Evolutionary conservation across 2,329 filamentous ascomycete genomes (phyloP), one percentile per base, ranked within the genome.

Genomic region (Alternaria sp.): DNA sequence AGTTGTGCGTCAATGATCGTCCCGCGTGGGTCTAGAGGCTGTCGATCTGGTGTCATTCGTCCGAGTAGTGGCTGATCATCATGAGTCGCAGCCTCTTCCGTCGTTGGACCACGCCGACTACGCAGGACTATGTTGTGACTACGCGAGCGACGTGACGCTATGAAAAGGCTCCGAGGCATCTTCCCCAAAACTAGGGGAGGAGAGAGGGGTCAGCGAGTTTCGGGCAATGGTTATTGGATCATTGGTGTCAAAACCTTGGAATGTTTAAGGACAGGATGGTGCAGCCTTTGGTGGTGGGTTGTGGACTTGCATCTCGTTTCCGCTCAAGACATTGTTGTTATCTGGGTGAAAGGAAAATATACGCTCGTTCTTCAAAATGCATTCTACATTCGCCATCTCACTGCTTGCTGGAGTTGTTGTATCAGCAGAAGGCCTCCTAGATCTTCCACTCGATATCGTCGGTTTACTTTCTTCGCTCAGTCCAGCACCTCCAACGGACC

Each of bases 401-500:
- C 14, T 51, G 3, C 27, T 57, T 5, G n/a, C 34, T 6, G 32
- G 44, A 28, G 43, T 51, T 5, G 18, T 51, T 8, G 25, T 30
- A 18, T 63, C 48, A 5, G 52, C 52, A 45, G 28, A 57, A 27
- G 56, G 46, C 4, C 46, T 66, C 5, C 25, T 70, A 1, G 59
- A 52, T 2, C 49, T 68, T 6, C 60, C 65, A 2, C 44, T 58
- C 8, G 60, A 64, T 36, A 63, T 68, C 16, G 54, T 12, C 10
- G 44, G 20, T 0, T 36, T 70, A 1, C 60, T 70, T 7, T 44
- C 60, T 4, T 54, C 60, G 2, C 54, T 70, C 7, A 18, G 40
- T 4, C 67, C 67, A 8, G 62, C 63, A 14, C 32, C 62, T 1
- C 49, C 51, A 4, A 62, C 54, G 20, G 67, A 70, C 43, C 52